Base-by-base conservation (phyloP, 2,329 filamentous ascomycete species). In the Nigrograna mackinnonii region DNA sequence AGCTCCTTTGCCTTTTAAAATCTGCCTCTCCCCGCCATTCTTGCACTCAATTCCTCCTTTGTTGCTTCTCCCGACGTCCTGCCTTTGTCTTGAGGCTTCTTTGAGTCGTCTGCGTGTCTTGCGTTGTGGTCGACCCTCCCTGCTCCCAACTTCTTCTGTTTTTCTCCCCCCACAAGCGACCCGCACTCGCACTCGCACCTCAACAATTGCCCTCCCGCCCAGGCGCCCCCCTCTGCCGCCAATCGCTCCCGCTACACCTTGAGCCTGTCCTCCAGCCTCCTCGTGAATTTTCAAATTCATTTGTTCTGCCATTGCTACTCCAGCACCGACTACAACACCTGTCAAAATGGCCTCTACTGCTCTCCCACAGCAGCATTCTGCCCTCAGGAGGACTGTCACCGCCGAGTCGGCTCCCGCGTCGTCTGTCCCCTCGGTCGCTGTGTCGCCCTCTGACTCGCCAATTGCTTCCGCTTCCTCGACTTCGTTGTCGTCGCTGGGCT, bases 401-500 rank as follows among this genome's bases (percentile, higher is more conserved):
- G 67, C 75, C 47, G 77, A 80, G 43, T 80, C 79, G 22, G 52
- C 60, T 9, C 62, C 70, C n/a, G 76, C 73, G 22, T 84, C 82
- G 16, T 66, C 74, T 30, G 69, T 72, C 51, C 79, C 72, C 62
- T 84, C 81, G 4, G 70, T 72, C 45, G 71, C 74, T 28, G 72
- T 71, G 46, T 83, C 82, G 18, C 82, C 82, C 24, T 66, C 74
- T 49, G 80, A 83, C 54, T 83, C 81, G 46, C 82, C 82, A 35
- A 74, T 73, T 38, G 77, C 77, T 31, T 86, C 91, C 19, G 77
- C 80, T 35, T 97, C 94, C 6, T 89, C 88, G 28, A 96, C 92
- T 3, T 97, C 94, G 3, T 81, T 97, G 49, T 96, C 92, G 9
- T 97, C 94, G 19, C 79, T 97, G 67, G 85, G 83, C 43, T 91